These are phyloP conservation scores for Globisporangium cystogenes DNA, from an alignment of 352 stramenopile genomes.

Conservation along the genomic window DNA sequence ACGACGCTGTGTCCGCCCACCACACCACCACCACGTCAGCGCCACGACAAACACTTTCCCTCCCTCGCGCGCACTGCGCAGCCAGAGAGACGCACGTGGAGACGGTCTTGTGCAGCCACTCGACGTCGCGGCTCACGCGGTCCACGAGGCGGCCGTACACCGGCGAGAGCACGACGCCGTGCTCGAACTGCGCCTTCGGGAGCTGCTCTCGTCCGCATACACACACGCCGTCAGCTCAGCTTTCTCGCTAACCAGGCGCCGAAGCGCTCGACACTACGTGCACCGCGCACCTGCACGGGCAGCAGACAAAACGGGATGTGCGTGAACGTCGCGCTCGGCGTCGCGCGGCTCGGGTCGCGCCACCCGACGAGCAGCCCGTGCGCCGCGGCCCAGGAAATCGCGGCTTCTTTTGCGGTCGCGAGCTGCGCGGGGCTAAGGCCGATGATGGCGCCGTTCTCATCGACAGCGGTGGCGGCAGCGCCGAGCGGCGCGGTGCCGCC, in stretches of 20 bases:
- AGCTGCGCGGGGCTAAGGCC: conserved; percentile 36
- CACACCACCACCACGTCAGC: neutral
- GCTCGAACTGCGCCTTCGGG: conserved; percentile 52
- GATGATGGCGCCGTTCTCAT: conserved; percentile 29
- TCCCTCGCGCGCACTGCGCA: too few relatives aligned
- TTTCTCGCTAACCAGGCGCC: too few relatives aligned
- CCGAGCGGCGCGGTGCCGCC: conserved; percentile 18
- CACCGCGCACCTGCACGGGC: conserved; percentile 34
- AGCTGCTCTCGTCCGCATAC: conserved; percentile 16
- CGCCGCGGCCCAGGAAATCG: conserved; percentile 63
- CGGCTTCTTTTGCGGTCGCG: conserved; percentile 55
- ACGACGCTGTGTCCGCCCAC: conserved; percentile 53
- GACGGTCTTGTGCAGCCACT: conserved; percentile 71
- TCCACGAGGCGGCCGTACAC: conserved; percentile 77
- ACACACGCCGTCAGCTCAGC: too few relatives aligned
- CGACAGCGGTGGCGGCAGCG: neutral
- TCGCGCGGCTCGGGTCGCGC: conserved; percentile 24
- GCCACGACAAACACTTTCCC: too few relatives aligned
- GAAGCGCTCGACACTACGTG: too few relatives aligned
- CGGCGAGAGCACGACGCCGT: conserved; percentile 56
- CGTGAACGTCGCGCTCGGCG: conserved; percentile 44
- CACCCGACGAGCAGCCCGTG: conserved; percentile 71
- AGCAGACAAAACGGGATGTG: conserved; percentile 76
- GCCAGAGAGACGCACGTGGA: conserved; percentile 31
- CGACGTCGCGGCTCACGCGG: conserved; percentile 71